Evolutionary conservation across 2,329 filamentous ascomycete genomes (phyloP).

Genomic region (Cytospora piceae): DNA sequence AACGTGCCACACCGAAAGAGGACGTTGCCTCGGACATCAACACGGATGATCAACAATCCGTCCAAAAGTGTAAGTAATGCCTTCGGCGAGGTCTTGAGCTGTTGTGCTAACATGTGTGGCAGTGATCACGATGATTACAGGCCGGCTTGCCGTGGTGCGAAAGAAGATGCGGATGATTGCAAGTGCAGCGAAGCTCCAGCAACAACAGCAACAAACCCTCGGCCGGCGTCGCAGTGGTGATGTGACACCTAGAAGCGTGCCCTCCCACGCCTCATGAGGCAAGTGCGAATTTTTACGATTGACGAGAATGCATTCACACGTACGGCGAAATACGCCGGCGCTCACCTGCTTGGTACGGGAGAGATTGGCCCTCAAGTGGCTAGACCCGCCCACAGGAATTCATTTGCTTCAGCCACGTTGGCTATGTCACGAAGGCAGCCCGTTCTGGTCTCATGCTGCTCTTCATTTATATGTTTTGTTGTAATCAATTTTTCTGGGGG

Average conservation of each 20-base stretch:
- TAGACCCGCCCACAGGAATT: neutral
- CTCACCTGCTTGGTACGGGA: conserved; percentile 1
- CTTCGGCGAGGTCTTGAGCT: neutral
- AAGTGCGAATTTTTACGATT: conserved; percentile 35
- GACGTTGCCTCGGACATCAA: conserved; percentile 55
- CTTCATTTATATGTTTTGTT: conserved; percentile 1
- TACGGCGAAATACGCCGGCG: neutral
- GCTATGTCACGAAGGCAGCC: neutral
- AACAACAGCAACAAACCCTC: conserved; percentile 47
- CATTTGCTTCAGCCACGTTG: conserved; percentile 2
- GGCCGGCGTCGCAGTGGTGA: conserved; percentile 59
- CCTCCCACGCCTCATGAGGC: conserved; percentile 48
- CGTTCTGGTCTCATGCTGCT: neutral
- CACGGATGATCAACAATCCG: conserved; percentile 71
- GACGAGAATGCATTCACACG: conserved; percentile 36
- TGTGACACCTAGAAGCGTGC: conserved; percentile 57
- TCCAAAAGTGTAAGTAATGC: conserved; percentile 68
- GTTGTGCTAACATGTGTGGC: conserved; percentile 34
- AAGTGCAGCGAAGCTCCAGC: conserved; percentile 57
- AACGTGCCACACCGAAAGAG: conserved; percentile 48
- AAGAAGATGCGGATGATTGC: conserved; percentile 66
- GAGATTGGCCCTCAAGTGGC: neutral
- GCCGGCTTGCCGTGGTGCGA: conserved; percentile 58
- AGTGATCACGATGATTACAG: conserved; percentile 67
- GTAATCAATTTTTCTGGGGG: conserved; percentile 8